A percentile compares a stretch with the other conserved stretches of the same genome.
These are phyloP conservation scores for Primulina tabacum DNA, from an alignment of 257 asterid species.

Conservation along the genomic window DNA sequence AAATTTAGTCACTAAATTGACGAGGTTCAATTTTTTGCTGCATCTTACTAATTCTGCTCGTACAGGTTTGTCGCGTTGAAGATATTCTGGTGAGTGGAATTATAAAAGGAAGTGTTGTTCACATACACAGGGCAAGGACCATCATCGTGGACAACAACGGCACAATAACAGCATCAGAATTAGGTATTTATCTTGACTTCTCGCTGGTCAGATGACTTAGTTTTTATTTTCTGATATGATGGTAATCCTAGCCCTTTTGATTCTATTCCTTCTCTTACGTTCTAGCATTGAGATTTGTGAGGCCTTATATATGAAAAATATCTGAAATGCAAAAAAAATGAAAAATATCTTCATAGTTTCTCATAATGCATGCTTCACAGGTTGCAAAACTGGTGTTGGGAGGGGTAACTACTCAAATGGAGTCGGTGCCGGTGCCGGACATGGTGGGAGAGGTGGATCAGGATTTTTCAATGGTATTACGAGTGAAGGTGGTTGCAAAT, in stretches of 20 bases:
- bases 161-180: constrained; percentile 79
- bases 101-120: constrained; percentile 85
- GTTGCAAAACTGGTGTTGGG: constrained; percentile 89
- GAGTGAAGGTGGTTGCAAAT: constrained; percentile 77
- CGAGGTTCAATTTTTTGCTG: constrained; percentile 1
- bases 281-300: constrained; percentile 18
- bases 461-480: constrained; percentile 67
- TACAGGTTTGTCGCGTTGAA: constrained; percentile 92
- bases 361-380: constrained; percentile 42
- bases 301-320: constrained; percentile 20
- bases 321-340: neutral
- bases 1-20: constrained; percentile 3
- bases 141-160: constrained; percentile 74
- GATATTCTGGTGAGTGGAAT: constrained; percentile 79
- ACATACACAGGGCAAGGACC: constrained; percentile 89
- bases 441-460: constrained; percentile 97
- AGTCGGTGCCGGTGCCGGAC: constrained; percentile 97
- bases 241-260: constrained; percentile 21
- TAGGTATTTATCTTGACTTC: constrained; percentile 47
- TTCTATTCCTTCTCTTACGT: constrained; percentile 14
- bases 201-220: constrained; percentile 6
- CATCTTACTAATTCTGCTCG: constrained; percentile 26
- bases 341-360: constrained; percentile 18
- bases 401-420: constrained; percentile 90
- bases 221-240: constrained; percentile 3